A percentile compares a stretch with the other conserved stretches of the same genome.
phyloP scores from a whole-genome alignment of 371 early-diverging fungal species.

The Blakeslea trispora region DNA sequence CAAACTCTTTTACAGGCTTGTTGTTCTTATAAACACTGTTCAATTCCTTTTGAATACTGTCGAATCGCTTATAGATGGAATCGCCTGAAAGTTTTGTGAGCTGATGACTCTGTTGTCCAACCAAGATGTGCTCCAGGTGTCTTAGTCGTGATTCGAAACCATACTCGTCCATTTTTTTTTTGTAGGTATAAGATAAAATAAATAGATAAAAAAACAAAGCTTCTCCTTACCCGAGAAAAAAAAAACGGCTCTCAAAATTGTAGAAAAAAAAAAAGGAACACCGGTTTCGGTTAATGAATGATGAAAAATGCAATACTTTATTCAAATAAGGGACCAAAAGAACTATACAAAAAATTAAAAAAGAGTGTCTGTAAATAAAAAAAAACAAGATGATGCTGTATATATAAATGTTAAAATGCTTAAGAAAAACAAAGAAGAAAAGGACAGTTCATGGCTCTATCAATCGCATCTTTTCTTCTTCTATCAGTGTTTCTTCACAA shows the following conservation, averaged over 20 bases:
- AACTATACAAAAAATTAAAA: too few relatives aligned
- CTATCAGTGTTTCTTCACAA: not conserved
- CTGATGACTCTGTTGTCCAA: conserved; percentile 26
- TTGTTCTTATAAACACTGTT: conserved; percentile 35
- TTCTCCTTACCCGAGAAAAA: too few relatives aligned
- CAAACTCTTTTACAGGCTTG: conserved; percentile 54
- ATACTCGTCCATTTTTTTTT: conserved; percentile 37
- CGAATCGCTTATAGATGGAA: conserved; percentile 27
- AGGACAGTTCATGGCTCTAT: too few relatives aligned
- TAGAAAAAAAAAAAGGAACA: too few relatives aligned
- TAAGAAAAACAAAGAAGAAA: too few relatives aligned
- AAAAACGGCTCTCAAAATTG: too few relatives aligned
- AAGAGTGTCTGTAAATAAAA: too few relatives aligned
- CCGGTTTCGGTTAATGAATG: too few relatives aligned
- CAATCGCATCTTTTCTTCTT: not conserved
- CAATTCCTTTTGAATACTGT: conserved; percentile 32
- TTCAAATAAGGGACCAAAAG: too few relatives aligned
- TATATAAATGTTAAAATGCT: too few relatives aligned
- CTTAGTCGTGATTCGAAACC: conserved; percentile 51
- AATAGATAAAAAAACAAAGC: not conserved
- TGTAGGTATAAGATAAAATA: conserved; percentile 5
- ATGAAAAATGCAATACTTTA: too few relatives aligned
- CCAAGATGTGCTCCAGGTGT: conserved; percentile 44
- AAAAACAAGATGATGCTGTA: too few relatives aligned
- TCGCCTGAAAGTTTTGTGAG: conserved; percentile 7